Evolutionary conservation across 441 rosid genomes (phyloP).

Genomic region (Erodium texanum): DNA sequence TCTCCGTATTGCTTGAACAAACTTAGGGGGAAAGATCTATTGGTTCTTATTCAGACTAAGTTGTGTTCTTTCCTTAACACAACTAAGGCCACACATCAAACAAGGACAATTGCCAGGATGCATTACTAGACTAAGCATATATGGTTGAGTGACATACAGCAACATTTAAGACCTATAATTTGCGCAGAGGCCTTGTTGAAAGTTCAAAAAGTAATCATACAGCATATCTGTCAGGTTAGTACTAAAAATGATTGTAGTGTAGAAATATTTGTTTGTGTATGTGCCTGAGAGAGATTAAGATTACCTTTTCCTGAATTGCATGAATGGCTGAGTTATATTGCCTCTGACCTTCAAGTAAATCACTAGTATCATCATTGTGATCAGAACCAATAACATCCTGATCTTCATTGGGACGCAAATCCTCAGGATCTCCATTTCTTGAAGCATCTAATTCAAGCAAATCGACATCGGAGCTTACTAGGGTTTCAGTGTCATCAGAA

Average conservation of each 20-base stretch:
- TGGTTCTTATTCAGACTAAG: neutral
- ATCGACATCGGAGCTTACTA: slow-evolving; percentile 63
- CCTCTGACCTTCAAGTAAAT: slow-evolving; percentile 94
- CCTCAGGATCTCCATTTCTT: slow-evolving; percentile 57
- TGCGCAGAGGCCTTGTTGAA: neutral
- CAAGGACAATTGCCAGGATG: neutral
- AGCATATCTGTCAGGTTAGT: neutral
- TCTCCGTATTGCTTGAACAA: neutral
- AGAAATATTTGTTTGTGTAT: too few relatives aligned
- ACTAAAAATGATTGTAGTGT: neutral
- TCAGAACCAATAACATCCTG: slow-evolving; percentile 58
- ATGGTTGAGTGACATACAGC: neutral
- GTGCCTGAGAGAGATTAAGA: slow-evolving; percentile 10
- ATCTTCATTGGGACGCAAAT: slow-evolving; percentile 60
- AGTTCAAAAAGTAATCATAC: neutral
- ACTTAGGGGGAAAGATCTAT: neutral
- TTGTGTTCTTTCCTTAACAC: neutral
- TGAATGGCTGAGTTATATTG: slow-evolving; percentile 96
- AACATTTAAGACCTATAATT: neutral
- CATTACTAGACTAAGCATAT: neutral
- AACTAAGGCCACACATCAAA: neutral
- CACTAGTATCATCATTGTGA: slow-evolving; percentile 62
- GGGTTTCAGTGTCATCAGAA: slow-evolving; percentile 58
- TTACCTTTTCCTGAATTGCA: slow-evolving; percentile 90
- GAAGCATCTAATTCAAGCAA: slow-evolving; percentile 64